phyloP scores from a whole-genome alignment of 2,329 filamentous ascomycete genomes.

The Lachnum nothofagi region DNA sequence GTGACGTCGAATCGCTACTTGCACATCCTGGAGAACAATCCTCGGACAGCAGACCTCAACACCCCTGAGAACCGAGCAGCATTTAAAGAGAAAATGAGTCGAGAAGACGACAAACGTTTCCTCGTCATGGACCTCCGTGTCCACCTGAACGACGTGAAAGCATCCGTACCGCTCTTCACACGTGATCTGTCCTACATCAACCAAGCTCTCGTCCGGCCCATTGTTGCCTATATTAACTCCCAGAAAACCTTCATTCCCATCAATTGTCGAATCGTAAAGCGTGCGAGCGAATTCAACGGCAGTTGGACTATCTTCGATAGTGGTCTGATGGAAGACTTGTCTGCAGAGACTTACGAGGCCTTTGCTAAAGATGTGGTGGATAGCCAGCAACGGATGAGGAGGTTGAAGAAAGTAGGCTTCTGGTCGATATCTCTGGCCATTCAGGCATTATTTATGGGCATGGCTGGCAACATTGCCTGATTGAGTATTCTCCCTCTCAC shows the following conservation, averaged over 20 bases:
- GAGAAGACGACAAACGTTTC: slow-evolving; percentile 64
- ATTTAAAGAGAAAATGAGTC: slow-evolving; percentile 25
- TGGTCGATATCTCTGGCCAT: slow-evolving; percentile 92
- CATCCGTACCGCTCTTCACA: slow-evolving; percentile 87
- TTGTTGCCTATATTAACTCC: slow-evolving; percentile 97
- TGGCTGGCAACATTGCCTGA: slow-evolving; percentile 73
- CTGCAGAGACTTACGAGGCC: slow-evolving; percentile 88
- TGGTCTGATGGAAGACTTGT: slow-evolving; percentile 87
- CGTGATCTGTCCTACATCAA: slow-evolving; percentile 91
- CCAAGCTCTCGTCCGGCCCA: slow-evolving; percentile 88
- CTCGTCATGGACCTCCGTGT: slow-evolving; percentile 93
- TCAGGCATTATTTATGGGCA: slow-evolving; percentile 89
- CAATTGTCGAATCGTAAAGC: slow-evolving; percentile 89
- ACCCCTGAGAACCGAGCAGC: slow-evolving; percentile 25
- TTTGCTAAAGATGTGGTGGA: slow-evolving; percentile 89
- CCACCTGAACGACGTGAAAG: slow-evolving; percentile 90
- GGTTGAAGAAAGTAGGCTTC: slow-evolving; percentile 92
- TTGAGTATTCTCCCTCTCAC: neutral
- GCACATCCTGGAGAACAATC: slow-evolving; percentile 50
- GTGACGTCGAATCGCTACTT: slow-evolving; percentile 72
- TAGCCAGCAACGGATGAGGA: slow-evolving; percentile 75
- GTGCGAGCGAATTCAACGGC: slow-evolving; percentile 82
- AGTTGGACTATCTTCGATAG: slow-evolving; percentile 94
- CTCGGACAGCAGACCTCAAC: slow-evolving; percentile 28
- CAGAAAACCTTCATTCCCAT: slow-evolving; percentile 94